Percentiles rank a stretch among this genome's conserved stretches.
These are phyloP conservation scores for Aspergillus piperis DNA, from an alignment of 2,329 filamentous ascomycete genomes.

Conservation along the genomic window DNA sequence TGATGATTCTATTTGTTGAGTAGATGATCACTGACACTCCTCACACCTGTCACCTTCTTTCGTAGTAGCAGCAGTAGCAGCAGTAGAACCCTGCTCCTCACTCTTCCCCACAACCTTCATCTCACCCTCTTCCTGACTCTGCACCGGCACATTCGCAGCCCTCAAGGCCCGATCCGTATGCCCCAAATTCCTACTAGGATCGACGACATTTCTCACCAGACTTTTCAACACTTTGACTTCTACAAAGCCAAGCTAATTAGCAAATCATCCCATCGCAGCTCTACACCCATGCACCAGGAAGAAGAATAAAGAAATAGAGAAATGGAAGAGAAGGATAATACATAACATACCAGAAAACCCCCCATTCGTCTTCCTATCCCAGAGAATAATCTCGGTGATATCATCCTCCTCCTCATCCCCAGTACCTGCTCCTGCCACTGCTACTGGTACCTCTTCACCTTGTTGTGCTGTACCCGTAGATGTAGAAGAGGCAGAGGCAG, in stretches of 20 bases:
- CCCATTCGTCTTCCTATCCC: slow-evolving; percentile 84
- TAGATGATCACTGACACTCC: slow-evolving; percentile 28
- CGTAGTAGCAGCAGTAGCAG: too few species aligned
- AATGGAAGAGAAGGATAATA: slow-evolving; percentile 1
- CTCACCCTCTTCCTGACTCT: slow-evolving; percentile 6
- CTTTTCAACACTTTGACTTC: slow-evolving; percentile 92
- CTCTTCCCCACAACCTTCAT: slow-evolving; percentile 41
- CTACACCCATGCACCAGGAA: not conserved
- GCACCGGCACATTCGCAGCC: slow-evolving; percentile 6
- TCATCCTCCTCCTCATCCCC: slow-evolving; percentile 1
- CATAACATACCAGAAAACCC: slow-evolving; percentile 71
- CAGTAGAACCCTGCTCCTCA: not conserved
- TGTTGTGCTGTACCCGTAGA: too few species aligned
- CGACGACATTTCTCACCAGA: slow-evolving; percentile 76
- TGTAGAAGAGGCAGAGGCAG: not conserved
- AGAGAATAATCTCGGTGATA: slow-evolving; percentile 60
- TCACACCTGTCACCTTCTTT: slow-evolving; percentile 23
- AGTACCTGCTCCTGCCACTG: not conserved
- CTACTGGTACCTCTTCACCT: too few species aligned
- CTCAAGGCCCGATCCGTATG: slow-evolving; percentile 68
- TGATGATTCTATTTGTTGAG: slow-evolving; percentile 13
- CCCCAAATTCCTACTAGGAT: slow-evolving; percentile 75
- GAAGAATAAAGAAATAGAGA: not conserved
- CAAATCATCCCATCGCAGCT: not conserved
- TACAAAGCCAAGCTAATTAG: slow-evolving; percentile 12